Percentiles rank a stretch among this genome's conserved stretches.
phyloP scores from a whole-genome alignment of 495 filamentous ascomycete genomes.

The Neurospora sp. region DNA sequence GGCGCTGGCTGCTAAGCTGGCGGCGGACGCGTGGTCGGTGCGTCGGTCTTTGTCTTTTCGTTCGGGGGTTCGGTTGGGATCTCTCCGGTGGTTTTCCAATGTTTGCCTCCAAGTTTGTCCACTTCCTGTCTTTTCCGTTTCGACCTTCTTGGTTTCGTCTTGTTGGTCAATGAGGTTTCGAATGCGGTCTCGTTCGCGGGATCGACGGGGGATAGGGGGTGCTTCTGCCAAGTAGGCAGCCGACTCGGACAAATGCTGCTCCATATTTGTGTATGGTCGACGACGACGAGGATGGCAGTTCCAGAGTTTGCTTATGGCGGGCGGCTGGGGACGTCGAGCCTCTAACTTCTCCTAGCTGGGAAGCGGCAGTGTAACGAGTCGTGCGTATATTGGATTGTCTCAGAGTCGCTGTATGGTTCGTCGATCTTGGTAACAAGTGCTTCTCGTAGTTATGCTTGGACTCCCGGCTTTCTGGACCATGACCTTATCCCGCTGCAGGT shows the following conservation, averaged over 20 bases:
- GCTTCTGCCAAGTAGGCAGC: slow-evolving; percentile 10
- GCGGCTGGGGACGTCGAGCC: background rate
- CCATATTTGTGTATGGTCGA: background rate
- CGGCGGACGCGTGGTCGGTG: background rate
- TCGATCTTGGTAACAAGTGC: background rate
- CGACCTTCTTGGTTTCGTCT: background rate
- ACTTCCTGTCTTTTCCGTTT: background rate
- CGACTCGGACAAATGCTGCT: slow-evolving; percentile 16
- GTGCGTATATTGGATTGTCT: background rate
- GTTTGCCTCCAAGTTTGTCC: background rate
- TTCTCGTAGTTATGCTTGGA: background rate
- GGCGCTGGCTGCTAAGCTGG: background rate
- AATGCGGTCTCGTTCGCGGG: slow-evolving; percentile 21
- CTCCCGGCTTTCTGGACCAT: background rate
- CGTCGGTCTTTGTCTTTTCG: slow-evolving; percentile 14
- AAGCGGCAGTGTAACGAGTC: background rate
- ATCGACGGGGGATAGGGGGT: slow-evolving; percentile 21
- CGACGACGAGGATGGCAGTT: background rate
- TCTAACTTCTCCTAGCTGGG: background rate
- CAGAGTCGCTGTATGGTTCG: background rate
- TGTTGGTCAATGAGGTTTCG: slow-evolving; percentile 1
- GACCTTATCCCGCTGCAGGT: background rate
- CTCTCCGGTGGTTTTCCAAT: background rate
- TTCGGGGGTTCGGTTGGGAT: slow-evolving; percentile 18
- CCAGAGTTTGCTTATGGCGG: background rate